Evolutionary conservation across 2,329 filamentous ascomycete genomes (phyloP), one percentile per base, ranked within the genome.

Genomic region (Xylaria sp.): DNA sequence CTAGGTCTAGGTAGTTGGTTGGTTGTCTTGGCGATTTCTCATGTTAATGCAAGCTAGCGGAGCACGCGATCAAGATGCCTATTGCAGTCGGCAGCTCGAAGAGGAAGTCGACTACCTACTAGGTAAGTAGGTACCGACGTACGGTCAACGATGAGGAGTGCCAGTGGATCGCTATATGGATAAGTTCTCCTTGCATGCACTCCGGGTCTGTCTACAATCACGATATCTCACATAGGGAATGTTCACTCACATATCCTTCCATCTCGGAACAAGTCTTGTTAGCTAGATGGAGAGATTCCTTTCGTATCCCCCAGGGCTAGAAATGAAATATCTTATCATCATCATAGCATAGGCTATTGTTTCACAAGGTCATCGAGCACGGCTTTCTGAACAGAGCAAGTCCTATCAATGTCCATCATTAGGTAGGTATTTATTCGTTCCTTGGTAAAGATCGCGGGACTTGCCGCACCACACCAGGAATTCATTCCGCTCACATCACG

Each of bases 1-100:
- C 36, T 78, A 73, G 4, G 24, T 4, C 24, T 4, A 27, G 24
- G 2, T 27, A 4, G 24, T 27, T 27, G n/a, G n/a, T n/a, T 27
- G 24, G 60, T 42, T 56, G 32, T 24, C n/a, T 56, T 50, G 34
- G 42, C 61, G 39, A 11, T 64, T 27, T 63, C 27, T 32, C 30
- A 19, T 62, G 42, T 34, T 27, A 48, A 57, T 64, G 39, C 32
- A 65, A 48, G 30, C 50, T 59, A 60, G 63, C 54, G 64, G 55
- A 58, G 30, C 45, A 59, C 27, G 30, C 24, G 39, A 42, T 42
- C 39, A 42, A 42, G 11, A 42, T 42, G 39, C 39, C 39, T 42
- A 42, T 42, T 14, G 14, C 39, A 17, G 39, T 17, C 39, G 39
- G 11, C 27, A 48, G 7, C 27, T 42, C 21, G 45, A 12, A 51